Conservation (phyloP, 768 basidiomycete species). For the Candolleomyces eurysporus region DNA sequence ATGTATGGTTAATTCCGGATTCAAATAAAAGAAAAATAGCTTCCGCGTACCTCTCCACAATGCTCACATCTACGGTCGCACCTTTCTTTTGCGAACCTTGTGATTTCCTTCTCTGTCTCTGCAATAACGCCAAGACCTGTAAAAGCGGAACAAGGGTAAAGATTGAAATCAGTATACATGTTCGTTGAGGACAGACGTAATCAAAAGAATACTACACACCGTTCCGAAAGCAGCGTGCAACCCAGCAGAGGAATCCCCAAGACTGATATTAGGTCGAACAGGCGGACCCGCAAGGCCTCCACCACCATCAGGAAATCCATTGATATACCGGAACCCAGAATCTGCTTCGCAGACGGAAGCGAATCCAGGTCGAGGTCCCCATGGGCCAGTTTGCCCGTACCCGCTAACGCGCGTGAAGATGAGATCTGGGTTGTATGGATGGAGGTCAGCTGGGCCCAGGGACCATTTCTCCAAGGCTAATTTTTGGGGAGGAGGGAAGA, state of each 20-base stretch:
- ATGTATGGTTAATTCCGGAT: background rate
- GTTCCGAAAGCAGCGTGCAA: constrained; percentile 75
- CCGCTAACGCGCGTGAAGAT: constrained; percentile 88
- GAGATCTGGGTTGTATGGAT: constrained; percentile 78
- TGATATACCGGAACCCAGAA: constrained; percentile 72
- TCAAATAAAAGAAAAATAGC: background rate
- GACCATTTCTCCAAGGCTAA: constrained; percentile 71
- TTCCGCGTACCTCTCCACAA: constrained; percentile 58
- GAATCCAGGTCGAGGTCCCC: constrained; percentile 68
- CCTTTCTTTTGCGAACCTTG: constrained; percentile 33
- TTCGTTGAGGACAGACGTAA: no score
- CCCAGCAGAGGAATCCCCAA: constrained; percentile 72
- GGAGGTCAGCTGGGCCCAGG: constrained; percentile 55
- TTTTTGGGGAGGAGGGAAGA: background rate
- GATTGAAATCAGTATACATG: no score
- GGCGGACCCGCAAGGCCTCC: constrained; percentile 59
- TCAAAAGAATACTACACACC: constrained; percentile 30
- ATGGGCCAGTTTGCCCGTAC: constrained; percentile 74
- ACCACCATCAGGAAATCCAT: constrained; percentile 59
- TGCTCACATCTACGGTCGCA: constrained; percentile 72
- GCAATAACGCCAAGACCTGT: constrained; percentile 60
- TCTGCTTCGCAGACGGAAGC: constrained; percentile 78
- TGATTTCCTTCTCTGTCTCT: constrained; percentile 37
- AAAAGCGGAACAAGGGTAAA: no score
- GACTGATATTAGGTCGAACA: constrained; percentile 67